Percentiles rank a stretch among this genome's conserved stretches.
These are phyloP conservation scores for Panus rudis DNA, from an alignment of 768 basidiomycete genomes.

Conservation along the genomic window DNA sequence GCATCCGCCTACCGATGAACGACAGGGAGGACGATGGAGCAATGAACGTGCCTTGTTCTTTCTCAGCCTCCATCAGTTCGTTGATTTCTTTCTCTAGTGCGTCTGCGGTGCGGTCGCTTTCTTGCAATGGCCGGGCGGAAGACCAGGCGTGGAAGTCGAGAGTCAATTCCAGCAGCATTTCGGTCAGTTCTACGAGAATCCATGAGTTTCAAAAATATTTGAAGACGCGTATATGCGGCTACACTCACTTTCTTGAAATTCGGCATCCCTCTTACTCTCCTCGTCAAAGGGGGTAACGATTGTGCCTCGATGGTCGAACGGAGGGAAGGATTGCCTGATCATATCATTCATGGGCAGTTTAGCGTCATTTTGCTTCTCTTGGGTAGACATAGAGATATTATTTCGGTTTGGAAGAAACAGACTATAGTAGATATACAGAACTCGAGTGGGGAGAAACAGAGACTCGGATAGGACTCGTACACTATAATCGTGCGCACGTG, in stretches of 20 bases:
- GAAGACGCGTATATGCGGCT: slow-evolving; percentile 13
- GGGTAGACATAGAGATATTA: not conserved
- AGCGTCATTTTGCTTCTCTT: not conserved
- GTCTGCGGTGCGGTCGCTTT: slow-evolving; percentile 22
- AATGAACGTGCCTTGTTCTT: slow-evolving; percentile 31
- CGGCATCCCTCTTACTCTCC: slow-evolving; percentile 26
- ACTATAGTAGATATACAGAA: not conserved
- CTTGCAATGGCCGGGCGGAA: slow-evolving; percentile 25
- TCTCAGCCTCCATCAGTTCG: slow-evolving; percentile 21
- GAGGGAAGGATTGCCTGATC: slow-evolving; percentile 18
- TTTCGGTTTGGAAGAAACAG: not conserved
- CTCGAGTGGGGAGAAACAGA: not conserved
- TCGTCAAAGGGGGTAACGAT: slow-evolving; percentile 29
- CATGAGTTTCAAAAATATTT: not conserved
- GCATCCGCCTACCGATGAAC: slow-evolving; percentile 22
- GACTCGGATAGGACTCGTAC: not conserved
- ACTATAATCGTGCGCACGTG: not conserved
- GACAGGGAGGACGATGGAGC: slow-evolving; percentile 2
- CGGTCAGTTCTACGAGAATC: slow-evolving; percentile 23
- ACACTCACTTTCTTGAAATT: slow-evolving; percentile 31
- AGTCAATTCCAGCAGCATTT: slow-evolving; percentile 26
- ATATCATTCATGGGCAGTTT: slow-evolving; percentile 16
- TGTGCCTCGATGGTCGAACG: slow-evolving; percentile 25
- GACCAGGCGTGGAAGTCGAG: slow-evolving; percentile 33
- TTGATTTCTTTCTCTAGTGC: slow-evolving; percentile 24